Evolutionary conservation across 805 yeast genomes (phyloP).

Genomic region (Peterozyma toletana): DNA sequence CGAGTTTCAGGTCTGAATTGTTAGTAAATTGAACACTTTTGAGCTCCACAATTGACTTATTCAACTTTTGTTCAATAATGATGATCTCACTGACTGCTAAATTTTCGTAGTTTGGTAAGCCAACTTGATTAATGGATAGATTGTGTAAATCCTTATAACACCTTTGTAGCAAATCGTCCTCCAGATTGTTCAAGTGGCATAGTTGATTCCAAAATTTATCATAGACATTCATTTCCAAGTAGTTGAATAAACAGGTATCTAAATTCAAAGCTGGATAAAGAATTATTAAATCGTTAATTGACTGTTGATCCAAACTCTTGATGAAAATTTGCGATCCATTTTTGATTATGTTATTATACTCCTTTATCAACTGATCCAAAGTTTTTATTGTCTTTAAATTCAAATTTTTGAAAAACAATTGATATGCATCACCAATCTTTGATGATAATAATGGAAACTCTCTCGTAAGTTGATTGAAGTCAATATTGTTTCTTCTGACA

Average conservation of each 20-base stretch:
- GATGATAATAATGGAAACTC: slow-evolving; percentile 30
- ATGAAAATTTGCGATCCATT: slow-evolving; percentile 24
- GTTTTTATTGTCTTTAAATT: slow-evolving; percentile 20
- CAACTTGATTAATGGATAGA: slow-evolving; percentile 45
- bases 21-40: slow-evolving; percentile 37
- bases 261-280: slow-evolving; percentile 35
- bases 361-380: slow-evolving; percentile 19
- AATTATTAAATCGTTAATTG: slow-evolving; percentile 17
- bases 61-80: slow-evolving; percentile 34
- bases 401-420: slow-evolving; percentile 29
- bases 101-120: slow-evolving; percentile 25
- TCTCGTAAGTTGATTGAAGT: slow-evolving; percentile 30
- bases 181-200: slow-evolving; percentile 2
- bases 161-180: slow-evolving; percentile 15
- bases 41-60: slow-evolving; percentile 45
- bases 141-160: slow-evolving; percentile 28
- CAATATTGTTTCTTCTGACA: not conserved
- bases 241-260: slow-evolving; percentile 52
- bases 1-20: slow-evolving; percentile 39
- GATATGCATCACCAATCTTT: slow-evolving; percentile 31
- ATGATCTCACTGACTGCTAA: slow-evolving; percentile 12
- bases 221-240: slow-evolving; percentile 64
- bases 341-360: slow-evolving; percentile 20
- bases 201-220: slow-evolving; percentile 57
- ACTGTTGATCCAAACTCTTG: slow-evolving; percentile 21